Evolutionary conservation across 2,329 filamentous ascomycete genomes (phyloP).

Genomic region (Curvularia sp.): DNA sequence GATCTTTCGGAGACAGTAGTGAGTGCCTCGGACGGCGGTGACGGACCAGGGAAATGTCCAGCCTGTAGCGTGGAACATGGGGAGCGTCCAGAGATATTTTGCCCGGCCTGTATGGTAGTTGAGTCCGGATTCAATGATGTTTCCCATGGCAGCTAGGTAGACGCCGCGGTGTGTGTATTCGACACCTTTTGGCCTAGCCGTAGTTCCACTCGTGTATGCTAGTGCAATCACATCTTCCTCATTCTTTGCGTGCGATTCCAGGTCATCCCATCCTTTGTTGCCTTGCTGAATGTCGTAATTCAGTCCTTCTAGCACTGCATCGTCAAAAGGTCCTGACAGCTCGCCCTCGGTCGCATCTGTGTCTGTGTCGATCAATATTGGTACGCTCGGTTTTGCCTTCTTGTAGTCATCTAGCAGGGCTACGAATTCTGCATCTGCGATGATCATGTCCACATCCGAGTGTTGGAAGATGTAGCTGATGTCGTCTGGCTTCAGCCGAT

Average conservation of each 20-base stretch:
- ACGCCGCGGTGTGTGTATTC: constrained; percentile 87
- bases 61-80: constrained; percentile 76
- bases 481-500: constrained; percentile 80
- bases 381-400: constrained; percentile 66
- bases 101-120: constrained; percentile 74
- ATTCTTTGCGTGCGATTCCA: constrained; percentile 72
- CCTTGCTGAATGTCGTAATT: constrained; percentile 72
- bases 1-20: constrained; percentile 93
- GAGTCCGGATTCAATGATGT: constrained; percentile 86
- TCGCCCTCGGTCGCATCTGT: constrained; percentile 78
- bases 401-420: constrained; percentile 72
- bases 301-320: constrained; percentile 81
- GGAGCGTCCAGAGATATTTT: constrained; percentile 89
- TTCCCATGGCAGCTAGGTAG: constrained; percentile 84
- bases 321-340: constrained; percentile 79
- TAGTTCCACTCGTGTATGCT: constrained; percentile 94
- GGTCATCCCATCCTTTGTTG: constrained; percentile 74
- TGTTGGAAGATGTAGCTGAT: constrained; percentile 90
- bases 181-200: constrained; percentile 89
- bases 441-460: constrained; percentile 83
- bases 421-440: constrained; percentile 83
- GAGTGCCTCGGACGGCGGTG: constrained; percentile 91
- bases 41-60: constrained; percentile 94
- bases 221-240: constrained; percentile 86
- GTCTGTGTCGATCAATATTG: constrained; percentile 82